Percentiles rank a stretch among this genome's conserved stretches.
These are phyloP conservation scores for Nakazawaea ambrosiae DNA, from an alignment of 805 yeast genomes.

Conservation along the genomic window DNA sequence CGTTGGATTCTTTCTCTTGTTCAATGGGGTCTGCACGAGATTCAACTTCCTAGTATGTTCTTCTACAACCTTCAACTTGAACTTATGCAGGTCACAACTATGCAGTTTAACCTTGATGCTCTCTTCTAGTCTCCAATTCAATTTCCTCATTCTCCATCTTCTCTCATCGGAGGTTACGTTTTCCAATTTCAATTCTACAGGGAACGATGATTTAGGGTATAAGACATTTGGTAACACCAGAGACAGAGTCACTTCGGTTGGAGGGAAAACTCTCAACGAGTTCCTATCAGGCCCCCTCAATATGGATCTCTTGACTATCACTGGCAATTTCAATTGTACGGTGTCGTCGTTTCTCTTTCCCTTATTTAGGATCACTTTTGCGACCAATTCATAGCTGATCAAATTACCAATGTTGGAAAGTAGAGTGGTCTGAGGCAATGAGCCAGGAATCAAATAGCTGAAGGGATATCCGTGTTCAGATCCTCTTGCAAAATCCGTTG, in stretches of 20 bases:
- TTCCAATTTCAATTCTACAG: constrained; percentile 76
- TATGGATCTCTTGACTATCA: constrained; percentile 71
- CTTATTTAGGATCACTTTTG: constrained; percentile 25
- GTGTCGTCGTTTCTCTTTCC: constrained; percentile 25
- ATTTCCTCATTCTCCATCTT: constrained; percentile 89
- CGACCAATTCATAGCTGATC: constrained; percentile 72
- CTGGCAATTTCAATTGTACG: constrained; percentile 49
- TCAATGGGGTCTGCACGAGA: background rate
- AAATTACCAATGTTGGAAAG: constrained; percentile 45
- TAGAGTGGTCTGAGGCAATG: constrained; percentile 74
- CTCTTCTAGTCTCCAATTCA: constrained; percentile 88
- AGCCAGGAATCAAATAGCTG: constrained; percentile 82
- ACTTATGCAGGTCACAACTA: constrained; percentile 52
- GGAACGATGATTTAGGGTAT: constrained; percentile 81
- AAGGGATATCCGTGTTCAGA: constrained; percentile 82
- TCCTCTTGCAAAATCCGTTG: constrained; percentile 55
- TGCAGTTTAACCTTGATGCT: constrained; percentile 52
- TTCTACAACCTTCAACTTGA: constrained; percentile 39
- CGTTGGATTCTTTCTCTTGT: background rate
- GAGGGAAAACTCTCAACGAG: constrained; percentile 89
- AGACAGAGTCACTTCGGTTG: constrained; percentile 83
- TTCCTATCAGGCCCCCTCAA: constrained; percentile 78
- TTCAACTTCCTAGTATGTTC: constrained; percentile 28
- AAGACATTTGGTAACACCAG: constrained; percentile 85
- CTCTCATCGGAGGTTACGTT: constrained; percentile 52